Conservation (phyloP, 345 rosid genomes). For the Physaria fendleri region DNA sequence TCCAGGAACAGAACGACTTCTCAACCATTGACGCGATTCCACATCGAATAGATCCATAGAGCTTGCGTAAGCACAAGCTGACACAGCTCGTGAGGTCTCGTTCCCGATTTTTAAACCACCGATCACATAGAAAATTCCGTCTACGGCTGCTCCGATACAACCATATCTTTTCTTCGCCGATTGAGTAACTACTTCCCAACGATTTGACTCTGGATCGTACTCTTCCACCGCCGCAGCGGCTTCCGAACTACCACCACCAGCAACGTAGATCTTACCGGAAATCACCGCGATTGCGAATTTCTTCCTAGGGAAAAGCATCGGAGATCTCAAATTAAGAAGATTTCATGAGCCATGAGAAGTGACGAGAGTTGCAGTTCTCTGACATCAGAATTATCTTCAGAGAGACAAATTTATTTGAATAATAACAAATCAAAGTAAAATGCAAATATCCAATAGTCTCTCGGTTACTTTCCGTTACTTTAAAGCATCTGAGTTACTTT, state of each 20-base stretch:
- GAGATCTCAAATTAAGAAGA: constrained; percentile 50
- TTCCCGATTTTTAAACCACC: constrained; percentile 76
- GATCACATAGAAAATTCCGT: constrained; percentile 77
- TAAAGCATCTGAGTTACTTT: too few species aligned
- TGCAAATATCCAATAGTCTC: too few species aligned
- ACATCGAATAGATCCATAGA: constrained; percentile 87
- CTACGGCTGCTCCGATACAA: constrained; percentile 70
- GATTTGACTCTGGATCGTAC: constrained; percentile 60
- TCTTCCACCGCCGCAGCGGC: constrained; percentile 65
- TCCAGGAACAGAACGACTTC: constrained; percentile 72
- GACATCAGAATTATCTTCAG: constrained; percentile 35
- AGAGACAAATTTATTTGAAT: constrained; percentile 1
- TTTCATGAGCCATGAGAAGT: constrained; percentile 87
- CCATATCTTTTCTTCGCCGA: constrained; percentile 67
- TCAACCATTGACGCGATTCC: constrained; percentile 57
- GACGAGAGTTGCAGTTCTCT: constrained; percentile 82
- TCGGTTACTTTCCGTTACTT: too few species aligned
- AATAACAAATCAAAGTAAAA: too few species aligned
- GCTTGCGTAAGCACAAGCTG: constrained; percentile 65
- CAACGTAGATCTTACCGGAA: constrained; percentile 61
- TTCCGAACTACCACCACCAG: constrained; percentile 47
- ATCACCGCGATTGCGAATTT: constrained; percentile 69
- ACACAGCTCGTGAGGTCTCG: constrained; percentile 32
- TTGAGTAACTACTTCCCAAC: constrained; percentile 57
- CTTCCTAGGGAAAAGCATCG: constrained; percentile 52